These are phyloP conservation scores for Sugiyamaella neomexicana DNA, from an alignment of 1,139 yeast species.

Conservation along the genomic window DNA sequence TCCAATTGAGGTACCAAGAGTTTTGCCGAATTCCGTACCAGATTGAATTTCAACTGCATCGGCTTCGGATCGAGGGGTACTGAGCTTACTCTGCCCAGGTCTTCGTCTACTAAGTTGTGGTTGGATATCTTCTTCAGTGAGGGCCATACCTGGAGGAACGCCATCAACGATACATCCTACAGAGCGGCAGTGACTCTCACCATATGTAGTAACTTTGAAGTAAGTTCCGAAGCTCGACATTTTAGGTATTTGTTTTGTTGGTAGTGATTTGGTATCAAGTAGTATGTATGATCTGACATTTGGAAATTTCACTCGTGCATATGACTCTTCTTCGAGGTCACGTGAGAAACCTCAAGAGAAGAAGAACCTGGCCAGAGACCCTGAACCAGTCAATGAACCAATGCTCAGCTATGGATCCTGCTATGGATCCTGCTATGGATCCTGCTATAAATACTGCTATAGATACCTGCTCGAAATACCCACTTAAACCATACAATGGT, in stretches of 20 bases:
- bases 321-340: too few relatives aligned
- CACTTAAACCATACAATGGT: too few relatives aligned
- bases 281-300: neutral
- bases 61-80: constrained; percentile 94
- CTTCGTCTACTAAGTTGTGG: constrained; percentile 95
- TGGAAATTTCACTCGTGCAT: constrained; percentile 2
- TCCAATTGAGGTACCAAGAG: constrained; percentile 94
- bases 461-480: too few relatives aligned
- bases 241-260: neutral
- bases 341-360: too few relatives aligned
- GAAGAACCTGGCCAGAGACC: too few relatives aligned
- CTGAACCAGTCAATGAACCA: too few relatives aligned
- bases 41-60: constrained; percentile 91
- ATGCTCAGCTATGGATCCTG: too few relatives aligned
- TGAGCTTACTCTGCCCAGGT: constrained; percentile 91
- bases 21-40: constrained; percentile 87
- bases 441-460: too few relatives aligned
- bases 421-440: too few relatives aligned
- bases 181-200: constrained; percentile 97
- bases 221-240: constrained; percentile 68
- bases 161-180: constrained; percentile 99
- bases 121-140: constrained; percentile 85
- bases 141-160: constrained; percentile 89
- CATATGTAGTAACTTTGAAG: constrained; percentile 87
- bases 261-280: too few relatives aligned